These are phyloP conservation scores for Parsonsia alboflavescens DNA, from an alignment of 257 asterid species.

Conservation along the genomic window DNA sequence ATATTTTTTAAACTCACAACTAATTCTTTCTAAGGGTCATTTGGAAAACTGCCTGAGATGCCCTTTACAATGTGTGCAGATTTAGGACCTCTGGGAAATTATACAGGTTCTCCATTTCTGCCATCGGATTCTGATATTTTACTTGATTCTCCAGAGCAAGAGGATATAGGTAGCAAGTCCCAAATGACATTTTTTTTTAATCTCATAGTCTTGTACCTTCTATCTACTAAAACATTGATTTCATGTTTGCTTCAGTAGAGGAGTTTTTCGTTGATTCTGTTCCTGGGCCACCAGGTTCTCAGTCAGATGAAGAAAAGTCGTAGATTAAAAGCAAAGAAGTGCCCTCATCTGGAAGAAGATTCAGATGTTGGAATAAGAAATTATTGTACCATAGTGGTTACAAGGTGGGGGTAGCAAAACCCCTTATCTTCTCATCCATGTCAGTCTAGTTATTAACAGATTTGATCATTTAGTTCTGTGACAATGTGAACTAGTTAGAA, in stretches of 20 bases:
- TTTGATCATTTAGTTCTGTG: neutral
- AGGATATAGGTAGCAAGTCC: constrained; percentile 60
- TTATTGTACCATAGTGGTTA: neutral
- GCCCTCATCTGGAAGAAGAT: neutral
- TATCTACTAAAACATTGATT: constrained; percentile 1
- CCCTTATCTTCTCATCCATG: neutral
- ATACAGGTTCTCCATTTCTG: constrained; percentile 87
- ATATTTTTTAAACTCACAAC: neutral
- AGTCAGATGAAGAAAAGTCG: constrained; percentile 78
- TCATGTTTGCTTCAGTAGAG: constrained; percentile 51
- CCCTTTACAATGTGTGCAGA: constrained; percentile 42
- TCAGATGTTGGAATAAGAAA: neutral
- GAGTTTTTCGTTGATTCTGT: constrained; percentile 87
- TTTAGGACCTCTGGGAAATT: constrained; percentile 89
- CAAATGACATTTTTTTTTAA: neutral
- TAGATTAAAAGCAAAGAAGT: constrained; percentile 27
- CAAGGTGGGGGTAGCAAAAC: neutral
- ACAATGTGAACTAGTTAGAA: neutral
- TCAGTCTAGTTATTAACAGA: neutral
- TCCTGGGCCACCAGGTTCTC: constrained; percentile 62
- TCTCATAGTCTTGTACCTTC: neutral
- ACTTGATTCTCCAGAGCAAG: constrained; percentile 86
- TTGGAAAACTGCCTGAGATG: neutral
- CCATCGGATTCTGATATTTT: constrained; percentile 93
- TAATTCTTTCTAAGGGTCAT: neutral